Evolutionary conservation across 306 rosid genomes (phyloP), one percentile per base, ranked within the genome.

Genomic region (Phaseolus lunatus): DNA sequence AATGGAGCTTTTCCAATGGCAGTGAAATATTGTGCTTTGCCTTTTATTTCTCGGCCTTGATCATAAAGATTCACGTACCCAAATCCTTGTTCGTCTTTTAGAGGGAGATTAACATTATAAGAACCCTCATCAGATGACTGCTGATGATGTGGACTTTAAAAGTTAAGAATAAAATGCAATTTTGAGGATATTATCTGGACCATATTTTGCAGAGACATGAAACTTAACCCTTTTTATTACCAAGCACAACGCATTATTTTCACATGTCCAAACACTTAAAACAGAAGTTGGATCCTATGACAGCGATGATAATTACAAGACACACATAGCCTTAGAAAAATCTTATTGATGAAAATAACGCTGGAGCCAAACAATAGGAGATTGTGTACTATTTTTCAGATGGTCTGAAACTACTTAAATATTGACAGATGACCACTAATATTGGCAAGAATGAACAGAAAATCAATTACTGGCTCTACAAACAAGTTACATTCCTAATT

Each of bases 391-490:
- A 29, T 37, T 65, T 19, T 20, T 16, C 9, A 37, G 31, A 65
- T 65, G 70, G 29, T 65, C 18, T 65, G 50, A 65, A 65, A 18
- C 50, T 37, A 65, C 19, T 37, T 65, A 19, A 65, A 64, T 70
- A 23, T 54, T 10, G 35, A 49, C 44, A 26, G 37, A 50, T 6
- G 58, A 50, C 69, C 52, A 3, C 41, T 29, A n/a, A 35, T 31
- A 82, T 43, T 47, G 54, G 65, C 78, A 53, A 52, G 47, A 76
- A 82, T n/a, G 22, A 71, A 62, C 8, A 39, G 50, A 53, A 66
- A 50, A 63, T 27, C 61, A 81, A 43, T 70, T n/a, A 39, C 53
- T 18, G 6, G 63, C 59, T 64, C 29, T 12, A 47, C 59, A 59
- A 66, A 27, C 35, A 48, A 57, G 72, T 19, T 15, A 39, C 58